Evolutionary conservation across 148 eudicot genomes (phyloP).

Genomic region (Drosera capensis): DNA sequence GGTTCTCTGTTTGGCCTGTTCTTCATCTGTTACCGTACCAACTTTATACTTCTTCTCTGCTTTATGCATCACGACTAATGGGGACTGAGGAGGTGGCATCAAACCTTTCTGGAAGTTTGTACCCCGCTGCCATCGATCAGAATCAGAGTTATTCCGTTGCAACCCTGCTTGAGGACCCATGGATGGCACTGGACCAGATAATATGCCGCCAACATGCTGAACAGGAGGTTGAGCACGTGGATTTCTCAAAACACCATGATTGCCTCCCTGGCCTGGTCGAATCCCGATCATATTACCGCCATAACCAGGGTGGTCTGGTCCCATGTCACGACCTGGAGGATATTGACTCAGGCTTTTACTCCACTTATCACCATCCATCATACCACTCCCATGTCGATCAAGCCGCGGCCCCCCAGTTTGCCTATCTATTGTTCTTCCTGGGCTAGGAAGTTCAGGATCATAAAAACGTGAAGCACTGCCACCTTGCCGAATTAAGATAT

Average conservation of each 20-base stretch:
- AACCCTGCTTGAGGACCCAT: slow-evolving; percentile 14
- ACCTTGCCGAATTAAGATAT: slow-evolving; percentile 19
- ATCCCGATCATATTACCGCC: slow-evolving; percentile 25
- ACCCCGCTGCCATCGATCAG: slow-evolving; percentile 75
- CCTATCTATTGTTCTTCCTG: slow-evolving; percentile 48
- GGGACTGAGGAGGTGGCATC: slow-evolving; percentile 61
- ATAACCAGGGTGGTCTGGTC: slow-evolving; percentile 34
- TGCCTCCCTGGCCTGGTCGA: slow-evolving; percentile 51
- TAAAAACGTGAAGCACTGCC: slow-evolving; percentile 29
- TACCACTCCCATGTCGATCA: slow-evolving; percentile 46
- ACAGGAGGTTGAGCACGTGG: slow-evolving; percentile 42
- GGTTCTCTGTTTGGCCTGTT: slow-evolving; percentile 69
- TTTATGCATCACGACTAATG: slow-evolving; percentile 55
- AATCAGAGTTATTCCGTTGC: slow-evolving; percentile 50
- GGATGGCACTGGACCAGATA: slow-evolving; percentile 53
- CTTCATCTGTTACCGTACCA: slow-evolving; percentile 70
- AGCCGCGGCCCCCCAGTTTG: slow-evolving; percentile 25
- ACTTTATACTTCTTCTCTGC: slow-evolving; percentile 83
- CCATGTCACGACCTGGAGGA: slow-evolving; percentile 29
- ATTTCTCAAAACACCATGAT: slow-evolving; percentile 47
- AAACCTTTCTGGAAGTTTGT: slow-evolving; percentile 47
- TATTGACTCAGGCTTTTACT: slow-evolving; percentile 32
- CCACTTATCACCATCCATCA: slow-evolving; percentile 59
- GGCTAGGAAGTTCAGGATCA: slow-evolving; percentile 34
- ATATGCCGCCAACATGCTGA: slow-evolving; percentile 47